A percentile compares a stretch with the other conserved stretches of the same genome.
Conservation (phyloP, 495 filamentous ascomycete genomes). For the Penicillium cataractarum region DNA sequence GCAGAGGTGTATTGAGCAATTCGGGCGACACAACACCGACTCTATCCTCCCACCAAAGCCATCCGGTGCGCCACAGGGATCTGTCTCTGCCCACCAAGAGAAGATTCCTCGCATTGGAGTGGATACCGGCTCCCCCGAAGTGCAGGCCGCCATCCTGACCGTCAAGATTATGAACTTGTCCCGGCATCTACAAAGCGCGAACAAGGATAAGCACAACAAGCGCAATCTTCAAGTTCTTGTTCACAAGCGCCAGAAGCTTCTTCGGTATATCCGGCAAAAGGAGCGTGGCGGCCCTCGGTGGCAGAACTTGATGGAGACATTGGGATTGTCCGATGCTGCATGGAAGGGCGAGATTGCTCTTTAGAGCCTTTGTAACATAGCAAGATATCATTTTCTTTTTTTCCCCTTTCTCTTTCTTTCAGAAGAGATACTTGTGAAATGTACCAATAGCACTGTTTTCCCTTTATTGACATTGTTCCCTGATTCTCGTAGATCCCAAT, state of each 20-base stretch:
- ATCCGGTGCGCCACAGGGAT: conserved; percentile 32
- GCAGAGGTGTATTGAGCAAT: conserved; percentile 79
- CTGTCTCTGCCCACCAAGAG: conserved; percentile 32
- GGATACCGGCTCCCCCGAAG: conserved; percentile 92
- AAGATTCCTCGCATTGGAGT: conserved; percentile 75
- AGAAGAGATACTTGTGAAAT: conserved; percentile 16
- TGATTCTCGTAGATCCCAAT: background rate
- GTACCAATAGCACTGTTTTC: conserved; percentile 30
- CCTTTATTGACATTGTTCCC: conserved; percentile 7
- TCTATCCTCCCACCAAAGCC: conserved; percentile 59
- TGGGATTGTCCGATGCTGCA: conserved; percentile 84
- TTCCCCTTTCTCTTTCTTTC: background rate
- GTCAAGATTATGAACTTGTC: conserved; percentile 86
- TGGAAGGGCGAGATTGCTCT: conserved; percentile 86
- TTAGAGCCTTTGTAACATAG: conserved; percentile 42
- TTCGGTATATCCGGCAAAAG: conserved; percentile 83
- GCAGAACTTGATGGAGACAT: conserved; percentile 74
- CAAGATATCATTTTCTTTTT: conserved; percentile 14
- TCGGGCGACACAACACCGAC: conserved; percentile 94
- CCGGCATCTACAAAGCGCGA: conserved; percentile 54
- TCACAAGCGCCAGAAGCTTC: conserved; percentile 85
- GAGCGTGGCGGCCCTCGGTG: conserved; percentile 90
- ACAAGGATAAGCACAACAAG: conserved; percentile 90
- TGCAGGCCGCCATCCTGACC: conserved; percentile 96
- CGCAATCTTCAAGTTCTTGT: conserved; percentile 82